Percentiles rank a stretch among this genome's conserved stretches.
phyloP scores from a whole-genome alignment of 192 early-diverging fungal genomes.

The Obelidium mucronatum region DNA sequence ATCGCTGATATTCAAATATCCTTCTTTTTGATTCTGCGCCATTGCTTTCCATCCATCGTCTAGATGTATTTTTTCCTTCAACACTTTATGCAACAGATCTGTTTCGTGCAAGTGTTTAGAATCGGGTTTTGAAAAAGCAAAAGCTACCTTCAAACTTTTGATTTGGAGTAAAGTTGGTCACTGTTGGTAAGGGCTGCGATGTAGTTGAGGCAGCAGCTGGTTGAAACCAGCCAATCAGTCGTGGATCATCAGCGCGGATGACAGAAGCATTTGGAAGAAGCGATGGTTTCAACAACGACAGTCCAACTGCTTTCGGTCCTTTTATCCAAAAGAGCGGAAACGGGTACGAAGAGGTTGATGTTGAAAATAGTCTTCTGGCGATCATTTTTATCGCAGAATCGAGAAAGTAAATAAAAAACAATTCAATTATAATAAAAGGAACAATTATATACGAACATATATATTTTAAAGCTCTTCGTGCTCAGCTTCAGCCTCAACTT shows the following conservation, averaged over 20 bases:
- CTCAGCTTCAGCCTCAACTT: slow-evolving; percentile 50
- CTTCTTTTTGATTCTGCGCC: slow-evolving; percentile 45
- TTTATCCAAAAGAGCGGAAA: slow-evolving; percentile 13
- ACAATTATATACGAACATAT: slow-evolving; percentile 6
- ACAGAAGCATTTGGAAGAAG: background rate
- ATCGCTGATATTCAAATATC: slow-evolving; percentile 57
- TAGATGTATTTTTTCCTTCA: background rate
- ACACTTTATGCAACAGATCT: slow-evolving; percentile 3
- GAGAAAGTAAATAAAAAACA: background rate
- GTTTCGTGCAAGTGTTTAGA: background rate
- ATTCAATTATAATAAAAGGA: too few species aligned
- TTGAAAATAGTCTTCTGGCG: background rate
- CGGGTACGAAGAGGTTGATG: slow-evolving; percentile 1
- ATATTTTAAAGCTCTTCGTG: slow-evolving; percentile 52
- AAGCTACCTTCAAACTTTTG: slow-evolving; percentile 15
- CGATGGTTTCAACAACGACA: background rate
- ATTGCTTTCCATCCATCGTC: slow-evolving; percentile 9
- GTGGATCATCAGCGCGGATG: background rate
- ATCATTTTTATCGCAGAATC: background rate
- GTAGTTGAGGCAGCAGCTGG: background rate
- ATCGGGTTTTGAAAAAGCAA: background rate
- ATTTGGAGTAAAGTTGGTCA: slow-evolving; percentile 8
- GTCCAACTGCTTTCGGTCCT: too few species aligned
- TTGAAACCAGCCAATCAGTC: background rate
- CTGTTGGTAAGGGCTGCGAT: background rate